Evolutionary conservation across 768 basidiomycete genomes (phyloP), one percentile per base, ranked within the genome.

Genomic region (Amanita subjunquillea): DNA sequence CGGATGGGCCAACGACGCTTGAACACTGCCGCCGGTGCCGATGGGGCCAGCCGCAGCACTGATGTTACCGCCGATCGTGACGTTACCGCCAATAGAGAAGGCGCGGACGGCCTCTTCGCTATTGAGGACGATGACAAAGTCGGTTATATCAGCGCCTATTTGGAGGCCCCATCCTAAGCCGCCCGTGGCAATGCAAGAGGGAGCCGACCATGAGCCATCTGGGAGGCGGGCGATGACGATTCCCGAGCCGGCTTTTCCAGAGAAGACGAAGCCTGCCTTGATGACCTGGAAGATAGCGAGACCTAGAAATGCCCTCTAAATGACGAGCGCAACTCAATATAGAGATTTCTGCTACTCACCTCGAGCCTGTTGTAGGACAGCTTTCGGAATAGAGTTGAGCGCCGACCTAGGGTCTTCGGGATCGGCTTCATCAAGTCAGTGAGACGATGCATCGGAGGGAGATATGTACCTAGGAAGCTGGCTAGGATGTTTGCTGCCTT

Each of bases 121-220:
- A 74, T 97, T 97, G 62, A 98, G 85, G 37, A 99, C 93, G 65
- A 98, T 83, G 53, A 99, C 94, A 58, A 97, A 96, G 65, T 97
- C 92, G 44, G 85, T 87, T 64, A 94, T 80, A 70, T 96, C 94
- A 2, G 94, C 94, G 45, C 94, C 94, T 53, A 95, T 91, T 69
- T 98, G 95, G 40, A 94, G 82, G 30, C 91, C 91, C 87, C 91
- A 91, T 13, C 92, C 91, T 9, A 94, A 78, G 34, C 95, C 95
- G 15, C 89, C 94, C 0, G 93, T 98, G 29, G 90, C 94, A 63
- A 98, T 95, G 71, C 94, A 97, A 22, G 89, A 92, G 3, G 95
- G 95, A 1, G 95, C 95, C 45, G 88, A 91, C 92, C 92, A 96
- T 8, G 91, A 92, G 59, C 95, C 95, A 62, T 97, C 93, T 7